Evolutionary conservation across 306 rosid genomes (phyloP).

Genomic region (Herpetospermum pedunculosum): DNA sequence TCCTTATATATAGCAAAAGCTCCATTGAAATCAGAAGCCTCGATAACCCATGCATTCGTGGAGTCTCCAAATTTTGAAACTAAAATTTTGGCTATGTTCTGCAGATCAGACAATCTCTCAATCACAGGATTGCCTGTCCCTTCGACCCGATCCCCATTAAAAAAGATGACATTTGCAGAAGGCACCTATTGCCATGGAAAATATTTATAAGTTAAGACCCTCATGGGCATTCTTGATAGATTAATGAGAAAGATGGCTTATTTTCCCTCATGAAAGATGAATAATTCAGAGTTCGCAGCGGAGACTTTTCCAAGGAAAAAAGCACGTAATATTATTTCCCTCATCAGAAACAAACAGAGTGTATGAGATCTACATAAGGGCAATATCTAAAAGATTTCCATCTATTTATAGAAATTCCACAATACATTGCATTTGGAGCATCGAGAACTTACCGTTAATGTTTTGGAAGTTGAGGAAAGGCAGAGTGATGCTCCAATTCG

Average conservation of each 20-base stretch:
- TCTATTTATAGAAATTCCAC: too few species aligned
- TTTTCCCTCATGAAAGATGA: too few species aligned
- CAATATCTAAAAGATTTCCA: neutral
- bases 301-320: too few species aligned
- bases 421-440: too few species aligned
- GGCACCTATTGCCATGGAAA: constrained; percentile 40
- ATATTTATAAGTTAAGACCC: neutral
- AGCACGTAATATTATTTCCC: neutral
- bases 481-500: constrained; percentile 77
- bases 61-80: constrained; percentile 59
- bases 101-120: constrained; percentile 57
- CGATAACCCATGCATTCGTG: constrained; percentile 74
- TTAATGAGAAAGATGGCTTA: too few species aligned
- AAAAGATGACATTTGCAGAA: constrained; percentile 52
- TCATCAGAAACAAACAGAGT: neutral
- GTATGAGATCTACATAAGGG: too few species aligned
- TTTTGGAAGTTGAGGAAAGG: constrained; percentile 40
- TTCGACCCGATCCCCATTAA: constrained; percentile 66
- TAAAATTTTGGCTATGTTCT: constrained; percentile 53
- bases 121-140: constrained; percentile 62
- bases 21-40: constrained; percentile 65
- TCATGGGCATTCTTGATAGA: too few species aligned
- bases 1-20: constrained; percentile 71
- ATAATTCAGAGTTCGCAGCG: too few species aligned
- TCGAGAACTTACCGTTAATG: constrained; percentile 31